Percentiles rank a stretch among this genome's conserved stretches.
Conservation (phyloP, 805 yeast genomes). For the Debaryomyces hansenii region DNA sequence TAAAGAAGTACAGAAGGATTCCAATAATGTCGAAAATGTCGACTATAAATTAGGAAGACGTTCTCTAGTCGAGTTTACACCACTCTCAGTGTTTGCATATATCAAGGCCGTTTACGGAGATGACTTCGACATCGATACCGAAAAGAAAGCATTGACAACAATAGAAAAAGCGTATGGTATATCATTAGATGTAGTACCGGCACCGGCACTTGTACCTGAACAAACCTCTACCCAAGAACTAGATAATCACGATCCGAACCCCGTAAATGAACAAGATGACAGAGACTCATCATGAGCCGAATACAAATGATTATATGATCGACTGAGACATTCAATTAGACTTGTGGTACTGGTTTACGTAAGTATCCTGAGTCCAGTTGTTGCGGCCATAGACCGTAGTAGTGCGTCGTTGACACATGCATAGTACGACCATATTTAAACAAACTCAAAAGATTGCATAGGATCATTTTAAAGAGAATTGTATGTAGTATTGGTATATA, state of each 20-base stretch:
- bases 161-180: conserved; percentile 25
- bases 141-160: conserved; percentile 19
- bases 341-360: too few species aligned
- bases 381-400: too few species aligned
- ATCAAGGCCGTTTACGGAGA: conserved; percentile 24
- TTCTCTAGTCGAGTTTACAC: conserved; percentile 31
- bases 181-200: conserved; percentile 4
- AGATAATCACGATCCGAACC: not conserved
- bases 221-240: conserved; percentile 2
- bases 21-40: conserved; percentile 13
- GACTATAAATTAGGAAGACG: conserved; percentile 34
- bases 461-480: too few species aligned
- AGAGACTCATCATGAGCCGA: too few species aligned
- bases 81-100: conserved; percentile 24
- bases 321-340: too few species aligned
- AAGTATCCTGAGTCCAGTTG: too few species aligned
- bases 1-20: conserved; percentile 11
- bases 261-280: too few species aligned
- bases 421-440: too few species aligned
- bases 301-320: too few species aligned
- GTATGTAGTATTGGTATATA: too few species aligned
- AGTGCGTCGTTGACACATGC: too few species aligned
- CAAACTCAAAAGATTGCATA: too few species aligned
- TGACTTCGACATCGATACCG: conserved; percentile 18
- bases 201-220: conserved; percentile 7